Evolutionary conservation across 2,329 filamentous ascomycete genomes (phyloP), one percentile per base, ranked within the genome.

Genomic region (Diaporthe vaccinii): DNA sequence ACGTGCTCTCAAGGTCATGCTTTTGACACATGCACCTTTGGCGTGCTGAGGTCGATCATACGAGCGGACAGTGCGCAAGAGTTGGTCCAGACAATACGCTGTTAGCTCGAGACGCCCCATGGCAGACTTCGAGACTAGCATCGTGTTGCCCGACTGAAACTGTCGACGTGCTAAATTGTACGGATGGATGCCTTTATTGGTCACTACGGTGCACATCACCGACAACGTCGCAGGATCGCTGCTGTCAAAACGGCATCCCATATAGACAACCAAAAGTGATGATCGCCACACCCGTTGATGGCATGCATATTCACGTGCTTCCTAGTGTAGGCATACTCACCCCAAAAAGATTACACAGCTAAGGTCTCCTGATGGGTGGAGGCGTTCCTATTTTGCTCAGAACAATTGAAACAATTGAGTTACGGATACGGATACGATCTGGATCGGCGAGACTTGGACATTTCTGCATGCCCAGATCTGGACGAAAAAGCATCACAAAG

Each of bases 381-480:
- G 59, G 9, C n/a, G 2, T 49, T 22, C 25, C 25, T 65, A 28
- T 44, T 20, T 7, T 46, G 39, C 39, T 7, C 59, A 62, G 25
- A 20, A 49, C 10, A 28, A 67, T n/a, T n/a, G 61, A 67, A 20
- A 49, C 20, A 28, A 67, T n/a, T n/a, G 61, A 67, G 61, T 49
- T 67, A 28, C 20, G 41, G 28, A 44, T n/a, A n/a, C 10, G 61
- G 41, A 65, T 34, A 12, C 59, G 39, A 41, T 65, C n/a, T 44
- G 59, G 39, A 31, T 62, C n/a, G 15, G 15, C 4, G 17, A 25
- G 31, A 34, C 55, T 58, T 58, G 17, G 17, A 36, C 34, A 39
- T 7, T 25, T 7, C 15, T 25, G 57, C 15, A 41, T 15, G 57
- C 31, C 57, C 57, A 59, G 57, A 59, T 59, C 57, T 34, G 39